Base-by-base conservation (phyloP, 2,329 filamentous ascomycete species). In the Neofusicoccum sp. region DNA sequence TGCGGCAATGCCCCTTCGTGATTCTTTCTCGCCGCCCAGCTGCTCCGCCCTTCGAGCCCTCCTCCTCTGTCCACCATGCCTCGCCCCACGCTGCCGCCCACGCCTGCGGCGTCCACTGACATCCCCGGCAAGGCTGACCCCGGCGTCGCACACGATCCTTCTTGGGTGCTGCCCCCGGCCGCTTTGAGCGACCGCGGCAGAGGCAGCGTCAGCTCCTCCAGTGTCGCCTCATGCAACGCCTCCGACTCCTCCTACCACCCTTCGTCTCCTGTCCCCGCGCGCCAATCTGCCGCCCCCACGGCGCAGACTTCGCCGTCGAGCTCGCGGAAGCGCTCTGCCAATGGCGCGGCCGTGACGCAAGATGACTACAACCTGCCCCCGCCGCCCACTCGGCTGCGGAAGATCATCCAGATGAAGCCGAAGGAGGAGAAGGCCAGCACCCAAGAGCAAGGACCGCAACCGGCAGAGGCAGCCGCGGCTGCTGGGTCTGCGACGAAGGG, bases 331-430 rank as follows among this genome's bases (percentile, higher is more conserved):
- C 61, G 66, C 68, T 28, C 64, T 66, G 36, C 34, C 33, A 61
- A 57, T 33, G 41, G 49, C 16, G 49, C 51, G 12, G 72, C 71
- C 53, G 70, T 77, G 61, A 79, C 80, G 61, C 87, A 86, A 65
- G 84, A 86, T 66, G 79, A 83, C 49, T 96, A 96, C 73, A 84
- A 89, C 8, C 84, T 99, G 14, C 95, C 95, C 20, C 95, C 95
- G 8, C 95, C 93, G 14, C 95, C 95, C 0, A 96, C 93, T 3
- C 84, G 93, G 64, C 90, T 91, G 43, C 88, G 93, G 69, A 98
- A 96, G 79, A 98, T 99, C 72, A 98, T 98, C 62, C 93, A 98
- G 77, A 96, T 98, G 93, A 96, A 96, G 76, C 93, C 86, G 9
- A 72, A 58, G 68, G 59, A 61, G 33, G 40, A 61, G 44, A 75